Base-by-base conservation (phyloP, 768 basidiomycete genomes). In the Amanita polypyramis region DNA sequence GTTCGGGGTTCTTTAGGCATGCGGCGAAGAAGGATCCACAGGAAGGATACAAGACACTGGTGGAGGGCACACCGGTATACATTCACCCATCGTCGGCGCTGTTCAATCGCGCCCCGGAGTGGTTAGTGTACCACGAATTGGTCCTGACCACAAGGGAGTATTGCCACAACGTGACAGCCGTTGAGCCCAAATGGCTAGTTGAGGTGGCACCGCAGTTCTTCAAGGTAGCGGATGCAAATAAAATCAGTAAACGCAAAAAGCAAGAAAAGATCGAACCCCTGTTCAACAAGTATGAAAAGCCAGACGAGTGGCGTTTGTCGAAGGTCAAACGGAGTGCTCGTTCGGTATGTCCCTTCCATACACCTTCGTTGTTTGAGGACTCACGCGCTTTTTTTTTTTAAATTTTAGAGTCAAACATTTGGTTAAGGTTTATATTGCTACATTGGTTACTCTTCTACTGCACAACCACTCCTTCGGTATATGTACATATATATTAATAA, bases 141-240 rank as follows among this genome's bases (percentile, higher is more conserved):
- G 84, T 98, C 45, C 71, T 98, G 53, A 98, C 96, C 10, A 96
- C 96, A n/a, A 79, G 93, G 57, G 89, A 92, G 65, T 96, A 89
- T 60, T 89, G 85, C 62, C 85, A 89, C 57, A 92, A 88, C 47
- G 91, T 98, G 37, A 95, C 92, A 0, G 89, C 91, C 0, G 77
- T 99, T 51, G 96, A 99, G 61, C 95, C 96, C 3, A 96, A 96
- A 63, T 99, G 95, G 96, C 79, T 98, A 6, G 88, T 93, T 14
- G 94, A 99, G 59, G 93, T 95, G 19, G 96, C 95, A 5, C 95
- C 96, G 1, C 92, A 94, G 51, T 97, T 96, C 75, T 99, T 98
- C 84, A 90, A 89, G 65, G 92, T 99, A 37, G 93, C 95, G 2
- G 96, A 98, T 64, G 87, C 80, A 45, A 94, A 93, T 70, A 97